Percentiles rank a stretch among this genome's conserved stretches.
These are phyloP conservation scores for Eucalyptus microcorys DNA, from an alignment of 345 rosid genomes.

Conservation along the genomic window DNA sequence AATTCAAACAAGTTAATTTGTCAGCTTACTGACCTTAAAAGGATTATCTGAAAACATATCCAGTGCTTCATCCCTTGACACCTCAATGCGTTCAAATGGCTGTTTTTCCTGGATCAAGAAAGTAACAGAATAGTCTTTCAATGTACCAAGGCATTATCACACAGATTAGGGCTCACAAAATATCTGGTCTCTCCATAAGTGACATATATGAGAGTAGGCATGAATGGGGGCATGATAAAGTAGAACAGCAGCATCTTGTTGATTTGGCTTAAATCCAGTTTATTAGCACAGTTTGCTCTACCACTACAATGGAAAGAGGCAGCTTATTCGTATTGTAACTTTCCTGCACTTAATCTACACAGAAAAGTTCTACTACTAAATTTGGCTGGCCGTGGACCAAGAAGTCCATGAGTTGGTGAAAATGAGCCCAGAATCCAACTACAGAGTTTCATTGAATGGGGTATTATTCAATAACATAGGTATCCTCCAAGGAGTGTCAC, in stretches of 20 bases:
- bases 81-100: constrained; percentile 97
- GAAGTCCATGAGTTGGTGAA: neutral
- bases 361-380: neutral
- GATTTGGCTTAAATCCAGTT: neutral
- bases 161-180: neutral
- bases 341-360: neutral
- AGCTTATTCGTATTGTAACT: neutral
- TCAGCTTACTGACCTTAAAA: constrained; percentile 54
- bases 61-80: constrained; percentile 76
- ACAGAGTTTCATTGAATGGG: neutral
- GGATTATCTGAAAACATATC: constrained; percentile 84
- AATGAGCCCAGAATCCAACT: neutral
- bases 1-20: neutral
- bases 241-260: neutral
- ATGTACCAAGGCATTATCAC: neutral
- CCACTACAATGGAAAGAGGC: neutral
- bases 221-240: neutral
- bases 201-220: neutral
- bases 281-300: neutral
- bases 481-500: neutral
- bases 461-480: neutral
- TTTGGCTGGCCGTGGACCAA: neutral
- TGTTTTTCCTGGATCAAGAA: constrained; percentile 57
- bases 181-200: neutral
- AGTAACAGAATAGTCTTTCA: neutral